These are phyloP conservation scores for Dendryphion nanum DNA, from an alignment of 2,329 filamentous ascomycete genomes.

Conservation along the genomic window DNA sequence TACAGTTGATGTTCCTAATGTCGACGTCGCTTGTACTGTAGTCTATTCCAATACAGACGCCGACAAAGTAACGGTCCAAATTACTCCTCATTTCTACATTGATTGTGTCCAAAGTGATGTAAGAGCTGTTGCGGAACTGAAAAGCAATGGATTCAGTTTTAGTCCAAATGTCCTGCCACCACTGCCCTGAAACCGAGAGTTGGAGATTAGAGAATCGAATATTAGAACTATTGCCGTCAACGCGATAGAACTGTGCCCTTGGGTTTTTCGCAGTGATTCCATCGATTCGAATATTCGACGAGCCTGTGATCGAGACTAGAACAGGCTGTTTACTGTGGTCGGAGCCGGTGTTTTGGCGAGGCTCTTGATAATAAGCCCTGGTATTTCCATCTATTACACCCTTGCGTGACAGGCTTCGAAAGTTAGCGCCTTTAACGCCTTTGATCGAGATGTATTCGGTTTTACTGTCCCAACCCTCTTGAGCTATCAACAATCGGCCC, in stretches of 20 bases:
- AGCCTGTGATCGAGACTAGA: conserved; percentile 18
- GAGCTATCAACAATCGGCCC: conserved; percentile 40
- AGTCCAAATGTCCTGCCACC: conserved; percentile 35
- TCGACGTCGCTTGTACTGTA: not conserved
- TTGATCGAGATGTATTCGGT: conserved; percentile 19
- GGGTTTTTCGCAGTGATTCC: conserved; percentile 42
- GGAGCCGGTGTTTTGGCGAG: not conserved
- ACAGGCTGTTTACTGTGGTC: conserved; percentile 1
- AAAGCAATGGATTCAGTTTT: conserved; percentile 41
- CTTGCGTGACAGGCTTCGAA: conserved; percentile 42
- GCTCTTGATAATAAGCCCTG: conserved; percentile 28
- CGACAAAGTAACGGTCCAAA: not conserved
- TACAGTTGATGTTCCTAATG: conserved; percentile 1
- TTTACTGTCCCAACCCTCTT: conserved; percentile 42
- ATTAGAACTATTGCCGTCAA: conserved; percentile 37
- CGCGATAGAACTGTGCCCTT: conserved; percentile 41
- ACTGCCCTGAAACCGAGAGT: conserved; percentile 42
- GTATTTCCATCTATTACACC: conserved; percentile 50
- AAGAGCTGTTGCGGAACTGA: conserved; percentile 29
- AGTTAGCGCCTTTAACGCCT: conserved; percentile 38
- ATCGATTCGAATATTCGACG: conserved; percentile 37
- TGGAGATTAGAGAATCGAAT: conserved; percentile 38
- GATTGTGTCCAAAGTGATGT: not conserved
- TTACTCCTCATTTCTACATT: not conserved
- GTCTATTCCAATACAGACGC: conserved; percentile 1